Evolutionary conservation across 805 yeast genomes (phyloP).

Genomic region (Pichia gijzeniarum): DNA sequence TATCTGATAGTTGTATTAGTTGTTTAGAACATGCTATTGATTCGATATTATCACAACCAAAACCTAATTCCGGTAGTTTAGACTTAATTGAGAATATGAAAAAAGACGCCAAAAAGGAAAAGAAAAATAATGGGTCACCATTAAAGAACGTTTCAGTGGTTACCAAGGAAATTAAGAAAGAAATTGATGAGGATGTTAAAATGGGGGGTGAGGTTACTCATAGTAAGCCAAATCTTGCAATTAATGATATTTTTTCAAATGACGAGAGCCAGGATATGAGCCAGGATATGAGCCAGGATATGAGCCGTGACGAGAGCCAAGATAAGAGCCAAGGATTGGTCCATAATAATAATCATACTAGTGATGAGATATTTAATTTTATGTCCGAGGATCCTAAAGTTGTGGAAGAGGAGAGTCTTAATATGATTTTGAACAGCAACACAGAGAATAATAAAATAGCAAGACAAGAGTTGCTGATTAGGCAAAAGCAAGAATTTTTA

Average conservation of each 20-base stretch:
- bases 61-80: constrained; percentile 12
- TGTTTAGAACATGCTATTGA: constrained; percentile 55
- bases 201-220: not conserved
- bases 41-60: constrained; percentile 51
- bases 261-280: constrained; percentile 5
- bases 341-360: not conserved
- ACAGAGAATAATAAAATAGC: constrained; percentile 4
- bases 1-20: constrained; percentile 50
- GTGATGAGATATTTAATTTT: constrained; percentile 11
- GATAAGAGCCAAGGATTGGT: too few relatives aligned
- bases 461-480: constrained; percentile 1
- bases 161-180: not conserved
- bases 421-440: constrained; percentile 11
- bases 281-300: too few relatives aligned
- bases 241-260: constrained; percentile 29
- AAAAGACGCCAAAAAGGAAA: constrained; percentile 20
- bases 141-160: constrained; percentile 12
- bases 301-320: constrained; percentile 5
- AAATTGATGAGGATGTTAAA: not conserved
- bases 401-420: constrained; percentile 15
- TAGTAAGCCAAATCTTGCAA: constrained; percentile 15
- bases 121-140: constrained; percentile 20
- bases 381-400: constrained; percentile 12
- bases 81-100: constrained; percentile 12
- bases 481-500: constrained; percentile 8